Base-by-base conservation (phyloP, 202 grass and related monocot species). In the Sporobolus alterniflorus region DNA sequence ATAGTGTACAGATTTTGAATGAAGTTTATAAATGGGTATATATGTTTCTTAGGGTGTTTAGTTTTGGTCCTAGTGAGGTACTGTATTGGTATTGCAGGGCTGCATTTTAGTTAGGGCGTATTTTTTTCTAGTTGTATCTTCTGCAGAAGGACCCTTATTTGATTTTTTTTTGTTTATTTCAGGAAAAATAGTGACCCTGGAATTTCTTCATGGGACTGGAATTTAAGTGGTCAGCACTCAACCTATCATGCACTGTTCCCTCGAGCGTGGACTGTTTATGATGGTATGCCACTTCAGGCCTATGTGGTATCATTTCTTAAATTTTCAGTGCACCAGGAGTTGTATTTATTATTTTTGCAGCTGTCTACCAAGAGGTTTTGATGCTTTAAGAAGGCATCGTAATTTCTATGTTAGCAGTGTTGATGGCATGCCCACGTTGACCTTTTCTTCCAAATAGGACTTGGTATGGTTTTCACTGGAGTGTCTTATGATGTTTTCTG, bases 181-280 rank as follows among this genome's bases (percentile, higher is more conserved):
- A 99, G 97, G 82, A 99, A 94, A 89, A 68, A 73, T 59, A 85
- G 76, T 15, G 97, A 97, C 54, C 63, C 87, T 10, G 97, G 93
- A 76, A 99, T 99, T 78, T 99, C 93, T 78, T 99, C 97, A 71
- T 97, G 97, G 97, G 91, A 97, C 64, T 97, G 97, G 97, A 99
- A 99, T 60, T 80, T 99, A 82, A 94, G 71, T 47, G 97, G 97
- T 79, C 93, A 99, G 74, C 97, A 96, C 66, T 99, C 93, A 6
- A 96, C 97, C 67, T 99, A 99, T 80, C 97, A 99, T 84, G 93
- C 97, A 65, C 86, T 99, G 42, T 99, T 99, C 44, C 97, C 97
- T 81, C 88, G 97, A 75, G 97, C 97, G 26, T 99, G 97, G 97
- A 99, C 97, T 46, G 78, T 99, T 88, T 99, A 99, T 88, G 93